Conservation (phyloP, 768 basidiomycete genomes). For the Trametes sanguinea region DNA sequence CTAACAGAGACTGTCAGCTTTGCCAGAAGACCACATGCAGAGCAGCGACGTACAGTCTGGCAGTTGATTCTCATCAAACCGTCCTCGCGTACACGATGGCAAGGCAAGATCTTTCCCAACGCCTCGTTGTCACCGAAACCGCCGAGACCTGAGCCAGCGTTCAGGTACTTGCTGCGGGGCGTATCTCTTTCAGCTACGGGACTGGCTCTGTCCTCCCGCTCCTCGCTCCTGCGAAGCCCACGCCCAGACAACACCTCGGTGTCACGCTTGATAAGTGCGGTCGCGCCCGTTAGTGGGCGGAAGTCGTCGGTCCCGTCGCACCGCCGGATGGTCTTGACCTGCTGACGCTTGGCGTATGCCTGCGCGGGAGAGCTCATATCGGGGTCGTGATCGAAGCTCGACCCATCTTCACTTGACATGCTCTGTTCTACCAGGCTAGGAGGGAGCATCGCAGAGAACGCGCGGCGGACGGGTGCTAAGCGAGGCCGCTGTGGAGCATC, state of each 20-base stretch:
- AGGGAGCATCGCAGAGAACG: slow-evolving; percentile 72
- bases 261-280: slow-evolving; percentile 45
- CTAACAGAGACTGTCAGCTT: slow-evolving; percentile 41
- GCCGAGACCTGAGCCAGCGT: slow-evolving; percentile 61
- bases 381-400: slow-evolving; percentile 50
- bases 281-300: slow-evolving; percentile 69
- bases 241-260: slow-evolving; percentile 43
- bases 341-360: slow-evolving; percentile 77
- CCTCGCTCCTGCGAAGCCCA: slow-evolving; percentile 22
- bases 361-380: slow-evolving; percentile 82
- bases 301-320: slow-evolving; percentile 85
- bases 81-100: slow-evolving; percentile 91
- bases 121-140: slow-evolving; percentile 94
- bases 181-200: slow-evolving; percentile 28
- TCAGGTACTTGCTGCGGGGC: slow-evolving; percentile 35
- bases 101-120: slow-evolving; percentile 90
- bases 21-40: not conserved
- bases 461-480: slow-evolving; percentile 61
- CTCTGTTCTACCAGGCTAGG: slow-evolving; percentile 39
- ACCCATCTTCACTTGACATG: slow-evolving; percentile 42
- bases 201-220: slow-evolving; percentile 21
- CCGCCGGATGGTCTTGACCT: slow-evolving; percentile 73
- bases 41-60: slow-evolving; percentile 63
- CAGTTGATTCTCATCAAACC: slow-evolving; percentile 88
- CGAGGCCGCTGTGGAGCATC: slow-evolving; percentile 19